These are phyloP conservation scores for Trichosporon sp. DNA, from an alignment of 1,284 basidiomycete genomes.

Conservation along the genomic window DNA sequence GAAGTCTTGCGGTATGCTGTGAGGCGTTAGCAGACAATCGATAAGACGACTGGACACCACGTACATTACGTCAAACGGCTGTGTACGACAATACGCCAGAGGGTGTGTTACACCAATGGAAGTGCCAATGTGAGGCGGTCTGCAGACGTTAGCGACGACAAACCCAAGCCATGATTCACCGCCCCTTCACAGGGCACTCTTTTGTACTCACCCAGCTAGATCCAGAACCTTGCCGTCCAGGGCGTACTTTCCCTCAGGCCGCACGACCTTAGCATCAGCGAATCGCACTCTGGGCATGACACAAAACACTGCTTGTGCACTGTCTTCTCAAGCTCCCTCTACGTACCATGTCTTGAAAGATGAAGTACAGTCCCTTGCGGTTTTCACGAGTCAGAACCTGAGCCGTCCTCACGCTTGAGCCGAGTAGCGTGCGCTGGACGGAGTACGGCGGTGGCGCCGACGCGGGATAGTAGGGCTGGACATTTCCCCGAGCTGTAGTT, in stretches of 20 bases:
- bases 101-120: conserved; percentile 24
- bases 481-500: conserved; percentile 14
- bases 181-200: neutral
- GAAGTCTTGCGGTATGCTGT: conserved; percentile 20
- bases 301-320: neutral
- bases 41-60: neutral
- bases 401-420: conserved; percentile 18
- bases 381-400: conserved; percentile 18
- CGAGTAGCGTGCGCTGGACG: conserved; percentile 19
- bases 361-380: conserved; percentile 19
- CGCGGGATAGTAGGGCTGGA: conserved; percentile 21
- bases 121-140: conserved; percentile 23
- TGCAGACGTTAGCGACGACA: conserved; percentile 5
- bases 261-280: conserved; percentile 18
- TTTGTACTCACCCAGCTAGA: conserved; percentile 19
- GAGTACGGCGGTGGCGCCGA: conserved; percentile 21
- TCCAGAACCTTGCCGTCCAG: conserved; percentile 22
- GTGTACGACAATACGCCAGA: conserved; percentile 15
- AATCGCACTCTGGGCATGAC: neutral
- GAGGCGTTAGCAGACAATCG: neutral
- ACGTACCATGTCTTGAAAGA: conserved; percentile 23
- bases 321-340: neutral
- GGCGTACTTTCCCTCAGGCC: conserved; percentile 18
- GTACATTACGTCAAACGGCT: conserved; percentile 20
- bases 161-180: conserved; percentile 6